These are phyloP conservation scores for Penicillium paxilli DNA, from an alignment of 495 filamentous ascomycete genomes.

Conservation along the genomic window DNA sequence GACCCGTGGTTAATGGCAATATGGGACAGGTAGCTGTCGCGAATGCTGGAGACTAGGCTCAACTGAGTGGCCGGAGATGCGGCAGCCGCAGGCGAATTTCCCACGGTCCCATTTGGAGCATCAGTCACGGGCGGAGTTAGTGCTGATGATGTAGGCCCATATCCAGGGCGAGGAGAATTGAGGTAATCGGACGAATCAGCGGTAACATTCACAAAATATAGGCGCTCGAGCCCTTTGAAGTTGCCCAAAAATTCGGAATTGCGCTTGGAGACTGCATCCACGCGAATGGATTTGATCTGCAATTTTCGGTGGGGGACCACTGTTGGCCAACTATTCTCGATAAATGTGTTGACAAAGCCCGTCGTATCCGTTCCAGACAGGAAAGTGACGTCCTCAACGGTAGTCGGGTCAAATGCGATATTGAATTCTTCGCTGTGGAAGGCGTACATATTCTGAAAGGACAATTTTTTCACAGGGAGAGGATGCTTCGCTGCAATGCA, in stretches of 20 bases:
- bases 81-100: slow-evolving; percentile 20
- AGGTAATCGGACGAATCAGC: slow-evolving; percentile 28
- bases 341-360: slow-evolving; percentile 50
- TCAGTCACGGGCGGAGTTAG: slow-evolving; percentile 33
- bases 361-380: slow-evolving; percentile 46
- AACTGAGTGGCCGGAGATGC: slow-evolving; percentile 29
- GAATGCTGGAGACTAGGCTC: slow-evolving; percentile 28
- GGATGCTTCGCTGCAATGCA: slow-evolving; percentile 43
- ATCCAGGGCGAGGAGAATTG: slow-evolving; percentile 27
- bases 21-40: slow-evolving; percentile 45
- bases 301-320: slow-evolving; percentile 18
- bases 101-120: slow-evolving; percentile 11
- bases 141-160: slow-evolving; percentile 12
- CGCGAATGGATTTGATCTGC: slow-evolving; percentile 39
- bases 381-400: slow-evolving; percentile 51
- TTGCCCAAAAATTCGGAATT: slow-evolving; percentile 39
- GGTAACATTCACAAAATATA: slow-evolving; percentile 47
- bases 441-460: slow-evolving; percentile 59
- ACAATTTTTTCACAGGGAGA: slow-evolving; percentile 48
- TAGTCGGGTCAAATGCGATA: slow-evolving; percentile 37
- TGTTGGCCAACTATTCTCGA: slow-evolving; percentile 54
- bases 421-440: slow-evolving; percentile 47
- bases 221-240: slow-evolving; percentile 40
- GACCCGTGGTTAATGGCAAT: slow-evolving; percentile 49
- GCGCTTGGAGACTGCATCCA: slow-evolving; percentile 41